Percentiles rank a stretch among this genome's conserved stretches.
Evolutionary conservation across 225 moss, liverwort and hornwort genomes (phyloP).

Genomic region (Straminergon stramineum): DNA sequence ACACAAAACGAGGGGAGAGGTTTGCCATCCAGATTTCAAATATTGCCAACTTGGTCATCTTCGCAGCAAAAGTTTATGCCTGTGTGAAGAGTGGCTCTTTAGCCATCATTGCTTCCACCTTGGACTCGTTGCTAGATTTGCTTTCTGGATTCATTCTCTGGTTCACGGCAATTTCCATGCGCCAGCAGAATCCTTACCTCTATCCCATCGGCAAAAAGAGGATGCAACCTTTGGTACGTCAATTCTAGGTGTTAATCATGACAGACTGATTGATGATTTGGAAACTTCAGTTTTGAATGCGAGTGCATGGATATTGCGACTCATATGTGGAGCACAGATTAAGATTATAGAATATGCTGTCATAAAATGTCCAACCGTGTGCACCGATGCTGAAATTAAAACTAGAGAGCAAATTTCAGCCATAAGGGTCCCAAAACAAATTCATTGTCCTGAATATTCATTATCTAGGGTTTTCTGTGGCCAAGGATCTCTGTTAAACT

Average conservation of each 20-base stretch:
- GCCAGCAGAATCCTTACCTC: slow-evolving; percentile 60
- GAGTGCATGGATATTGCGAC: neutral
- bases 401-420: neutral
- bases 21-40: slow-evolving; percentile 46
- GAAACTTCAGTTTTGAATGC: neutral
- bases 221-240: slow-evolving; percentile 73
- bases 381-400: neutral
- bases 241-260: neutral
- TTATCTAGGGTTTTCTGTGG: neutral
- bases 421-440: neutral
- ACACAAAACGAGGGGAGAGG: slow-evolving; percentile 22
- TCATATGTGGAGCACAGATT: neutral
- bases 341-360: neutral
- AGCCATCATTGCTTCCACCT: slow-evolving; percentile 79
- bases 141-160: slow-evolving; percentile 76
- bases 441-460: neutral
- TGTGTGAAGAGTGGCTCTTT: slow-evolving; percentile 62
- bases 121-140: slow-evolving; percentile 84
- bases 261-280: neutral
- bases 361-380: neutral
- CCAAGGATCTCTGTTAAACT: neutral
- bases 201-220: slow-evolving; percentile 85
- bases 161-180: slow-evolving; percentile 63
- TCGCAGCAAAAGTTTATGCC: slow-evolving; percentile 47
- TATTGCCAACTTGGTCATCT: slow-evolving; percentile 38